Evolutionary conservation across 2,329 filamentous ascomycete species (phyloP), one percentile per base, ranked within the genome.

Genomic region (Nothophaeocryptopus gaeumannii): DNA sequence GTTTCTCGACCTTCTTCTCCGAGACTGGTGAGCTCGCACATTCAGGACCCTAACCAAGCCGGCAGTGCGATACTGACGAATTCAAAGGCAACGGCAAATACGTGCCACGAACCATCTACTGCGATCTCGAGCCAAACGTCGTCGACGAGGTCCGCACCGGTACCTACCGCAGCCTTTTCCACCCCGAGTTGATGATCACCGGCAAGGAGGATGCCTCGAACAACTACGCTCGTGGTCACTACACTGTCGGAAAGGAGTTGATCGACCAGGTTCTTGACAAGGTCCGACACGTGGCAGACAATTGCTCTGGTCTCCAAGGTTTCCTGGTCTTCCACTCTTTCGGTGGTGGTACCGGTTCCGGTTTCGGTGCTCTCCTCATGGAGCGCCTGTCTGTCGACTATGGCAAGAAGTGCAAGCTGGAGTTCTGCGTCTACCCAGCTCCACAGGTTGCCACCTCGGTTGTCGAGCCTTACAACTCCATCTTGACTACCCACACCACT

Each of bases 321-420:
- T 99, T 99, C 86, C 83, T 97, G 62, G 91, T 99, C 70, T 97
- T 97, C 88, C 93, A 99, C 86, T 97, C 92, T 53, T 97, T 99
- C 73, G 93, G 93, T 77, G 93, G 93, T 77, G 93, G 93, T 80
- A 99, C 93, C 65, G 93, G 93, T 68, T 99, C 93, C 66, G 93
- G 93, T 71, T 99, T 99, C 75, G 93, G 93, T 77, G 93, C 93
- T 67, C 85, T 99, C 63, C 81, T 99, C 66, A 95, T 99, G 90
- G 93, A 99, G 81, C 92, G 93, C 72, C 85, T 99, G 56, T 97
- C 93, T 32, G 89, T 96, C 68, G 93, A 99, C 78, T 99, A 96
- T 72, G 92, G 93, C 80, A 99, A 99, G 86, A 99, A 99, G 86
- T 95, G 88, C 83, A 99, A 99, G 86, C 84, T 99, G 59, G 93